These are phyloP conservation scores for Eutrema heterophyllum DNA, from an alignment of 345 rosid genomes.

Conservation along the genomic window DNA sequence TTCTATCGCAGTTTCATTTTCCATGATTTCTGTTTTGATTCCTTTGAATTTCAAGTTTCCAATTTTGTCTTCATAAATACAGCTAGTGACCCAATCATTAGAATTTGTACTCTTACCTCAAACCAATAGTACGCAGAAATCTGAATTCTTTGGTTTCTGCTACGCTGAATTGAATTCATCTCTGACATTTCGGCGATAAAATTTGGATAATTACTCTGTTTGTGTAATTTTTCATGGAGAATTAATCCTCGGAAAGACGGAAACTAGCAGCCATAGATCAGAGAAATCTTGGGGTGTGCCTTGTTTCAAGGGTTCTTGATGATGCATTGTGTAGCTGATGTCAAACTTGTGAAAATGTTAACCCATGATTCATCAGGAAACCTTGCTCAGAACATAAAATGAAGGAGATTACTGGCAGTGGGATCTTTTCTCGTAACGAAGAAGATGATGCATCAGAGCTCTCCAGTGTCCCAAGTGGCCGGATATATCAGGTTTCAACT, in stretches of 20 bases:
- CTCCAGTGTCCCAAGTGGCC: not conserved
- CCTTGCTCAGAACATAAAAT: slow-evolving; percentile 92
- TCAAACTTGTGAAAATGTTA: not conserved
- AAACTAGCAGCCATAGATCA: not conserved
- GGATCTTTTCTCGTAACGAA: slow-evolving; percentile 64
- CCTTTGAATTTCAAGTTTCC: not conserved
- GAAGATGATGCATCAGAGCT: slow-evolving; percentile 48
- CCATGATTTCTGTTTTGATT: not conserved
- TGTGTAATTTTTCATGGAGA: not conserved
- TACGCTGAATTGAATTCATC: not conserved
- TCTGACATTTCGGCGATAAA: not conserved
- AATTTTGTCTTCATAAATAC: not conserved
- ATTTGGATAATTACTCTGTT: not conserved
- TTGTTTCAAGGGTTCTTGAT: not conserved
- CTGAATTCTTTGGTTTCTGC: not conserved
- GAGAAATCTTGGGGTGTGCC: not conserved
- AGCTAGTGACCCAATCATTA: not conserved
- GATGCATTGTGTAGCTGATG: not conserved
- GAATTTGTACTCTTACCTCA: not conserved
- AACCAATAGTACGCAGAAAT: not conserved
- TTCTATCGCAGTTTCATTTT: not conserved
- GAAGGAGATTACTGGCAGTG: slow-evolving; percentile 97
- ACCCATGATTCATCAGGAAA: slow-evolving; percentile 42
- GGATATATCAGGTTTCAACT: slow-evolving; percentile 51
- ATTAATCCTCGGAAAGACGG: not conserved